Conservation (phyloP, 1,284 basidiomycete genomes). For the Paramarasmius palmivorus region DNA sequence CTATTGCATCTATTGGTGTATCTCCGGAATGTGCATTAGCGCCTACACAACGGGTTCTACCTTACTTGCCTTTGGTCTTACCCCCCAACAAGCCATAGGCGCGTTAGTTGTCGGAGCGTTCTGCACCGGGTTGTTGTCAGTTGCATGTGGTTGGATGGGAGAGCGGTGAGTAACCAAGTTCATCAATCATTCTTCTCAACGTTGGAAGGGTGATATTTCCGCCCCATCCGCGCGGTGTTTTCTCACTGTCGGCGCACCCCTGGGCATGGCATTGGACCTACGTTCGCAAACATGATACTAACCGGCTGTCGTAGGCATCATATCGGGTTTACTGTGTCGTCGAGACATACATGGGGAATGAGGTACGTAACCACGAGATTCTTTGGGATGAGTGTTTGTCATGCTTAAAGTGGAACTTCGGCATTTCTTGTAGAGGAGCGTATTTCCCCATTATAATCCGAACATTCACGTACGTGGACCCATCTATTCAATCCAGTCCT, state of each 20-base stretch:
- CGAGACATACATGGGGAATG: conserved; percentile 22
- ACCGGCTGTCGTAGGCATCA: conserved; percentile 12
- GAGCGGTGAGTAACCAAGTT: conserved; percentile 16
- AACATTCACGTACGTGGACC: conserved; percentile 15
- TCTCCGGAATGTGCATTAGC: conserved; percentile 22
- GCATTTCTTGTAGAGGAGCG: conserved; percentile 12
- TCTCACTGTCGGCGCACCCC: background rate
- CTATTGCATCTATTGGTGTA: conserved; percentile 24
- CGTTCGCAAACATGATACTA: no score
- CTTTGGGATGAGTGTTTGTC: background rate
- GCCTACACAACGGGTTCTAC: conserved; percentile 22
- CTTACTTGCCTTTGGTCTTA: conserved; percentile 22
- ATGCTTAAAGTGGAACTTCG: background rate
- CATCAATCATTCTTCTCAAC: no score
- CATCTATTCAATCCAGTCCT: conserved; percentile 1
- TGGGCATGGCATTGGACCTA: background rate
- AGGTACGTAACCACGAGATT: conserved; percentile 1
- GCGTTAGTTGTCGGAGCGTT: conserved; percentile 19
- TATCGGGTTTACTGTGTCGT: conserved; percentile 22
- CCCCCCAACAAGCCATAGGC: conserved; percentile 21
- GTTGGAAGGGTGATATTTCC: no score
- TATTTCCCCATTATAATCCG: conserved; percentile 21
- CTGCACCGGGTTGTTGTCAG: conserved; percentile 17
- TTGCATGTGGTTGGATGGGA: conserved; percentile 23
- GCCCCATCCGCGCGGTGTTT: no score